Conservation (phyloP, 1,284 basidiomycete genomes). For the Fistulinella cinereoalba region DNA sequence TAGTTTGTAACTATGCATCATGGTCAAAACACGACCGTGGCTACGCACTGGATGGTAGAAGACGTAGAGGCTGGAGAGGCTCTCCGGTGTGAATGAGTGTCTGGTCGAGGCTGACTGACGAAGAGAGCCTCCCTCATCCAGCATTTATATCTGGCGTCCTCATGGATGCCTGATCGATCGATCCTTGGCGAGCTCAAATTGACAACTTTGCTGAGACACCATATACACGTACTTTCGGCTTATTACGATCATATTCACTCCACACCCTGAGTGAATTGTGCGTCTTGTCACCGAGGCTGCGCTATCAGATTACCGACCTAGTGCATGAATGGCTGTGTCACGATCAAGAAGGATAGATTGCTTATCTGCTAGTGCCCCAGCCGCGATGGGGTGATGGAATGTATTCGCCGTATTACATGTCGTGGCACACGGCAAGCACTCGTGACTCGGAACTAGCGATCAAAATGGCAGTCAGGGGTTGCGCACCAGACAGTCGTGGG, state of each 20-base stretch:
- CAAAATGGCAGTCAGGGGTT: background rate
- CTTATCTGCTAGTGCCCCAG: background rate
- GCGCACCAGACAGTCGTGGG: background rate
- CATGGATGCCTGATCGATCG: conserved; percentile 2
- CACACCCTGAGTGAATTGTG: conserved; percentile 3
- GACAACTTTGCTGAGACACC: background rate
- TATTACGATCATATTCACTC: background rate
- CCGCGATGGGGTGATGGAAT: conserved; percentile 2
- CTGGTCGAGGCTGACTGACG: background rate
- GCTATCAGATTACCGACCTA: background rate
- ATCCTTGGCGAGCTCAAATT: no score
- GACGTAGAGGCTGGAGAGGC: background rate
- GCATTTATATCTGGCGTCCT: conserved; percentile 17
- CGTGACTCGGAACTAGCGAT: background rate
- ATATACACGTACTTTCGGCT: background rate
- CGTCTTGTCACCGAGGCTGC: background rate
- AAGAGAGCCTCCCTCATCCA: background rate
- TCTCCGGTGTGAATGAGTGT: background rate
- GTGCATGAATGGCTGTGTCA: background rate
- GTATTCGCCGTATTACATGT: conserved; percentile 5
- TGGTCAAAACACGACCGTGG: background rate
- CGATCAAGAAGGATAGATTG: conserved; percentile 3
- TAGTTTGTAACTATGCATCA: conserved; percentile 8
- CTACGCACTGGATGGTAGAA: conserved; percentile 6
- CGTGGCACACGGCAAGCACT: background rate